phyloP scores from a whole-genome alignment of 768 basidiomycete species.

The Leccinum variicolor region DNA sequence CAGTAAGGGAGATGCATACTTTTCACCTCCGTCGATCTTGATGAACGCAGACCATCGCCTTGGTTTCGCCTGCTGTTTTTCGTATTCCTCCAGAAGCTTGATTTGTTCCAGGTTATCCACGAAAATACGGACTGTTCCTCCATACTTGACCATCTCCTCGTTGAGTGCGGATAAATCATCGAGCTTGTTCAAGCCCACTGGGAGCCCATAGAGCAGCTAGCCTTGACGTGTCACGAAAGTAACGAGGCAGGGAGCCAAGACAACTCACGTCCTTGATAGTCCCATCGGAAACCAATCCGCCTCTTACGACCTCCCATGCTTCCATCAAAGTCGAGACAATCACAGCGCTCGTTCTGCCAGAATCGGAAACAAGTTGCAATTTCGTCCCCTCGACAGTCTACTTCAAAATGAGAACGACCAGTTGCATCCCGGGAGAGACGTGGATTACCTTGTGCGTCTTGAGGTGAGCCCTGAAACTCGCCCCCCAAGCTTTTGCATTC shows the following conservation, averaged over 20 bases:
- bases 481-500: constrained; percentile 62
- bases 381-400: constrained; percentile 74
- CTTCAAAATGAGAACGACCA: constrained; percentile 7
- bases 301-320: constrained; percentile 67
- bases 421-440: not conserved
- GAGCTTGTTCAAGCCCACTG: constrained; percentile 66
- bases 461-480: constrained; percentile 76
- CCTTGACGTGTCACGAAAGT: constrained; percentile 2
- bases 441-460: constrained; percentile 74
- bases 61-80: constrained; percentile 36
- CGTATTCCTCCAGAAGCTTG: constrained; percentile 58
- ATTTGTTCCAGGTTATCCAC: constrained; percentile 78
- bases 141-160: constrained; percentile 49
- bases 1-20: constrained; percentile 43
- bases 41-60: constrained; percentile 74
- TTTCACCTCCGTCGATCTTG: constrained; percentile 74
- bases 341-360: constrained; percentile 55
- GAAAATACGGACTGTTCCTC: constrained; percentile 63
- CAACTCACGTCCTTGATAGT: constrained; percentile 72
- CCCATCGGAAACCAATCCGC: constrained; percentile 66
- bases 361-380: constrained; percentile 59
- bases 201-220: constrained; percentile 81
- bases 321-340: constrained; percentile 84
- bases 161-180: constrained; percentile 62
- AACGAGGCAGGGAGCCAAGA: not conserved